Base-by-base conservation (phyloP, 2,329 filamentous ascomycete species). In the Phoma herbarum region DNA sequence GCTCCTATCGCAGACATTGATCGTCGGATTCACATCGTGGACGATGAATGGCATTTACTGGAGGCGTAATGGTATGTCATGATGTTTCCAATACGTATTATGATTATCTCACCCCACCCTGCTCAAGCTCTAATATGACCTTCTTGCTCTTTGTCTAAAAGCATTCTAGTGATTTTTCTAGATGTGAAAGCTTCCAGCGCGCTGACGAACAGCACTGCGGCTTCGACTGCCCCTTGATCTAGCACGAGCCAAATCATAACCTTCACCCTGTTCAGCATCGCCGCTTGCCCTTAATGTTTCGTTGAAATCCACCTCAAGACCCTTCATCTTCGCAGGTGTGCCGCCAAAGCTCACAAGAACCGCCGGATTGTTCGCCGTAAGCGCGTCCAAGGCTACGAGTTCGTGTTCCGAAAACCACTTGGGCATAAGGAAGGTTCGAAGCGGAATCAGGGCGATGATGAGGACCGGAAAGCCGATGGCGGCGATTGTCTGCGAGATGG, bases 401-500 rank as follows among this genome's bases (percentile, higher is more conserved):
- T 86, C 83, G 4, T 78, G 66, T 25, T 76, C 70, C 0, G 74
- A 75, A 65, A 86, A 86, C 75, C 82, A 82, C 25, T 74, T 74
- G 1, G 84, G 83, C 59, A 86, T 71, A 0, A 82, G 46, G 33
- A 79, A 73, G 60, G 78, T 82, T n/a, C 83, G 77, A 2, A 85
- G 63, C 1, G 84, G 84, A n/a, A 86, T 85, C 4, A 86, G 72
- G 2, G 80, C 77, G 42, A 82, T 81, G 61, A 86, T 85, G 42
- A 86, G 74, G 18, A 86, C 77, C 0, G 85, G 84, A 62, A 86
- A 86, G 0, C 83, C 82, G 28, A 86, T 84, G 0, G 84, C 84
- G 0, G 82, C 84, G 12, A 86, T 82, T 0, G 84, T 86, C 65
- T 86, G 83, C 0, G 83, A 84, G 45, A 86, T 82, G 1, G 82